phyloP scores from a whole-genome alignment of 2,329 filamentous ascomycete genomes.

The Eurotiales sp. region DNA sequence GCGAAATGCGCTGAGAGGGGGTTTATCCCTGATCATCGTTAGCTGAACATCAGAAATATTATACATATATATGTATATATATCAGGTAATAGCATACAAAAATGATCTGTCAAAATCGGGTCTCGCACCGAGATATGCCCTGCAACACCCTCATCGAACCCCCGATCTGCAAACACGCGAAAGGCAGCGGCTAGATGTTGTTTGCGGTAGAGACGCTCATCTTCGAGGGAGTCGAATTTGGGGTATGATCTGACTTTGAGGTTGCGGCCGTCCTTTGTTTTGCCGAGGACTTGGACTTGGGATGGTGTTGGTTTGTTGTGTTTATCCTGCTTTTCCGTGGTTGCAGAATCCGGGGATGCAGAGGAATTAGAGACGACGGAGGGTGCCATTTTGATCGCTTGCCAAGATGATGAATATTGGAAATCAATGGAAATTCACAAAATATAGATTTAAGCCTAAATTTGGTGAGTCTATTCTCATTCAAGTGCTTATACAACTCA shows the following conservation, averaged over 20 bases:
- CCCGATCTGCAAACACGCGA: slow-evolving; percentile 38
- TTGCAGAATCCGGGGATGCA: no score
- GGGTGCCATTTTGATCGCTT: no score
- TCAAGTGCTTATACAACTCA: no score
- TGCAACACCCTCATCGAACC: slow-evolving; percentile 40
- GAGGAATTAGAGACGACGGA: no score
- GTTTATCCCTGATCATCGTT: slow-evolving; percentile 32
- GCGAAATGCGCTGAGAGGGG: slow-evolving; percentile 45
- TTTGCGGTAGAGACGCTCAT: slow-evolving; percentile 42
- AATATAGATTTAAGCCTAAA: no score
- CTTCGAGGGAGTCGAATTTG: slow-evolving; percentile 36
- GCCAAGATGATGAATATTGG: no score
- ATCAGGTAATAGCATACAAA: slow-evolving; percentile 19
- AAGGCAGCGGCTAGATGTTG: slow-evolving; percentile 47
- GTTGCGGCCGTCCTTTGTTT: slow-evolving; percentile 42
- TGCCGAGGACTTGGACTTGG: slow-evolving; percentile 31
- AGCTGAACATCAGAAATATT: no score
- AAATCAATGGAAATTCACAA: no score
- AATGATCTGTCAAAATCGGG: slow-evolving; percentile 34
- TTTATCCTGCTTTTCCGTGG: no score
- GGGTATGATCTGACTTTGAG: slow-evolving; percentile 48
- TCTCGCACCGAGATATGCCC: slow-evolving; percentile 45
- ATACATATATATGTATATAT: no score
- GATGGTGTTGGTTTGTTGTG: no score
- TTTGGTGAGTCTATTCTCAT: no score